Percentiles rank a stretch among this genome's conserved stretches.
phyloP scores from a whole-genome alignment of 2,329 filamentous ascomycete genomes.

The Cordyceps javanica region DNA sequence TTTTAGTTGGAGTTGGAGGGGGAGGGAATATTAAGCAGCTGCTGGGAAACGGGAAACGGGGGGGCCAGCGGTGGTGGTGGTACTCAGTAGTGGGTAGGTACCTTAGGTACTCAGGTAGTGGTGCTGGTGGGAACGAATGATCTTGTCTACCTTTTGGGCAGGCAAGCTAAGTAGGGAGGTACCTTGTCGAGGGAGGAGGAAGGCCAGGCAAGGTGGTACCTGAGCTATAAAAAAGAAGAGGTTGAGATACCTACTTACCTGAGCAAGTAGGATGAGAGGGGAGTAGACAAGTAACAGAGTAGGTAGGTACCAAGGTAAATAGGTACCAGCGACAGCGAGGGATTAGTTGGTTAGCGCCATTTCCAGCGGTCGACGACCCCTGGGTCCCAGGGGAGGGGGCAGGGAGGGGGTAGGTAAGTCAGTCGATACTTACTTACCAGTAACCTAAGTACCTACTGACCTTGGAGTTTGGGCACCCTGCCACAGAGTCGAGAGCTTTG shows the following conservation, averaged over 20 bases:
- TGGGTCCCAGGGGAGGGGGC: no score
- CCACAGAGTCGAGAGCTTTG: no score
- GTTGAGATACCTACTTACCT: not conserved
- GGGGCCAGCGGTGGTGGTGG: not conserved
- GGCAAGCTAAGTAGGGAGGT: not conserved
- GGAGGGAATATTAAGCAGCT: constrained; percentile 13
- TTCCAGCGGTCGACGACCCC: not conserved
- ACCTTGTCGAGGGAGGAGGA: not conserved
- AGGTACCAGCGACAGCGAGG: not conserved
- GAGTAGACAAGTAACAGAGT: not conserved
- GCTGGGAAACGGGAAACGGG: constrained; percentile 1
- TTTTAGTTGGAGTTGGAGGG: constrained; percentile 11
- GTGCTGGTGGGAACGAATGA: no score
- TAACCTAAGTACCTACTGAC: no score
- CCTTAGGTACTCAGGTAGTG: no score
- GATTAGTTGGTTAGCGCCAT: not conserved
- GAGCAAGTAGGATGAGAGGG: not conserved
- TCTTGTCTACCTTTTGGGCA: no score
- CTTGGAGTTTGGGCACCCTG: not conserved
- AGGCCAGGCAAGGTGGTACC: not conserved
- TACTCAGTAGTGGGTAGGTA: not conserved
- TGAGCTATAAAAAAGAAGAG: not conserved
- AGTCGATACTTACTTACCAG: no score
- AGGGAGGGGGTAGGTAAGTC: no score
- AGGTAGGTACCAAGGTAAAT: not conserved